Conservation (phyloP, 2,329 filamentous ascomycete genomes). For the Curvularia sp. region DNA sequence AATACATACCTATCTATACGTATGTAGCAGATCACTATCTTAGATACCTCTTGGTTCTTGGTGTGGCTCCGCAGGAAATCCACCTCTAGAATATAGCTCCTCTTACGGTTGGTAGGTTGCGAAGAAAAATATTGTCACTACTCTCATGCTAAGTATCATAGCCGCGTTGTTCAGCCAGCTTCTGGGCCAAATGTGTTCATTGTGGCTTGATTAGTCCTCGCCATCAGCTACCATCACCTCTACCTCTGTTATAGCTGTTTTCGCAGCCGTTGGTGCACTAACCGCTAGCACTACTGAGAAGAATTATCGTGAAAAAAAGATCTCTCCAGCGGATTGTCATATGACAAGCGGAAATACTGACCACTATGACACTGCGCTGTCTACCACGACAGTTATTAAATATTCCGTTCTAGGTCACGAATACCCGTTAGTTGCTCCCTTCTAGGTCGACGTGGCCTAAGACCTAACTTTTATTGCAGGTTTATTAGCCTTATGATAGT, state of each 20-base stretch:
- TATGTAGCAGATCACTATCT: background rate
- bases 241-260: no score
- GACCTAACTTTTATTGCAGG: no score
- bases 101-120: background rate
- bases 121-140: background rate
- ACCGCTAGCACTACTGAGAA: no score
- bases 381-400: background rate
- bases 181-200: no score
- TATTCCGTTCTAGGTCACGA: background rate
- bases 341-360: background rate
- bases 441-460: no score
- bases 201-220: no score
- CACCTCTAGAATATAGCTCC: background rate
- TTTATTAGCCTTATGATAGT: background rate
- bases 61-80: background rate
- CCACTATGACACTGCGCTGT: background rate
- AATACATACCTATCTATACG: background rate
- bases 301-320: background rate
- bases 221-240: no score
- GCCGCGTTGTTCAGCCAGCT: no score
- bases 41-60: background rate
- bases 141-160: background rate
- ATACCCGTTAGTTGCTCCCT: background rate
- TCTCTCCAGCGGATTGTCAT: background rate
- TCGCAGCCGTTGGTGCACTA: no score